Conservation (phyloP, 352 stramenopile species). For the Pythium grandisporangium region DNA sequence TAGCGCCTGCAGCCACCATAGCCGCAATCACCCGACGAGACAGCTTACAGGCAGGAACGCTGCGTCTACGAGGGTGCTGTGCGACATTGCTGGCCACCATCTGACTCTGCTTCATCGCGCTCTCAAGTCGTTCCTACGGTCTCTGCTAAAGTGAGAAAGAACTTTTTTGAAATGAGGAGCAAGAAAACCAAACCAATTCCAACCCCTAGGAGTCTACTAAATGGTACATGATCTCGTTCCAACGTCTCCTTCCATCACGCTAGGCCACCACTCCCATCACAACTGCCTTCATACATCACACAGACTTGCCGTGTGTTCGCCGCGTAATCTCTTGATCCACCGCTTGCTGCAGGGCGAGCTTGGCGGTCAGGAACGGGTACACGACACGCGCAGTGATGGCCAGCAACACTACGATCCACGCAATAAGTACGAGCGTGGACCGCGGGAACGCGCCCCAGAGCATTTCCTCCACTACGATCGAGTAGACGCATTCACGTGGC, state of each 20-base stretch:
- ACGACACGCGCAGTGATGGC: conserved; percentile 20
- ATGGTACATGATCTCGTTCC: no score
- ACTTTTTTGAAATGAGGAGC: no score
- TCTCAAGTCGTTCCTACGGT: no score
- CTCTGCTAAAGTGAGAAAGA: no score
- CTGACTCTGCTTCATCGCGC: no score
- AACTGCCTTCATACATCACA: conserved; percentile 8
- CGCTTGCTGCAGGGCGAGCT: conserved; percentile 30
- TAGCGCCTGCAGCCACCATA: neutral
- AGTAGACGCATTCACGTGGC: conserved; percentile 53
- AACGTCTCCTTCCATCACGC: no score
- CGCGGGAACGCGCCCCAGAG: conserved; percentile 41
- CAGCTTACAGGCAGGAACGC: no score
- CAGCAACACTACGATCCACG: conserved; percentile 39
- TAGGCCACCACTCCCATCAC: no score
- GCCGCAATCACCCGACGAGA: neutral
- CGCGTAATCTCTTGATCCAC: conserved; percentile 22
- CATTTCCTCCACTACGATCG: conserved; percentile 70
- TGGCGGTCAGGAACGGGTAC: conserved; percentile 39
- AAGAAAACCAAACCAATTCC: no score
- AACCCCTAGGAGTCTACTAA: no score
- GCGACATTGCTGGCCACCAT: no score
- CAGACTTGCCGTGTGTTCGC: conserved; percentile 11
- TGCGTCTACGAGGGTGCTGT: no score
- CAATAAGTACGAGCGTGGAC: conserved; percentile 42